A percentile compares a stretch with the other conserved stretches of the same genome.
These are phyloP conservation scores for Metarhizium rileyi DNA, from an alignment of 2,329 filamentous ascomycete species.

Conservation along the genomic window DNA sequence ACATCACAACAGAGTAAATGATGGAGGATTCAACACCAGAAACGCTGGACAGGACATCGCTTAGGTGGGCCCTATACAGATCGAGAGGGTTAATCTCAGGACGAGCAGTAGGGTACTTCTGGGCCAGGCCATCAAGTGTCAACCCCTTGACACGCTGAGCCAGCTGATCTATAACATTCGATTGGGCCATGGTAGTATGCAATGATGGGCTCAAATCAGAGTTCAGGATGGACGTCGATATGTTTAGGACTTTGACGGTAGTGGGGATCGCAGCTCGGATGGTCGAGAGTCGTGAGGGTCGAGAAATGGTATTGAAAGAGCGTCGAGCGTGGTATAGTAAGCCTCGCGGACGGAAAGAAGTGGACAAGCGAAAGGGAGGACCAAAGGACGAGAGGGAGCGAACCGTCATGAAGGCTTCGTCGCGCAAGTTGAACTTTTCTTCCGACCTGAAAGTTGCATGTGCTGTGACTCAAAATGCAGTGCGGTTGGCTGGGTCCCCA, in stretches of 20 bases:
- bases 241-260: not conserved
- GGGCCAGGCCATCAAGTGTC: conserved; percentile 3
- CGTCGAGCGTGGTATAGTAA: conserved; percentile 2
- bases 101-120: conserved; percentile 43
- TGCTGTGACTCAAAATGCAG: conserved; percentile 6
- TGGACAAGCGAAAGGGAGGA: not conserved
- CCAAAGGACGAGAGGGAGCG: not conserved
- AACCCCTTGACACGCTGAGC: conserved; percentile 8
- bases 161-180: conserved; percentile 5
- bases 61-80: conserved; percentile 69
- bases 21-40: conserved; percentile 61
- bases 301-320: not conserved
- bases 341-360: conserved; percentile 1
- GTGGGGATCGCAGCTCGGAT: not conserved
- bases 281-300: conserved; percentile 1
- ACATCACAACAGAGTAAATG: conserved; percentile 67
- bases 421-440: not conserved
- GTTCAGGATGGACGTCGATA: not conserved
- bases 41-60: conserved; percentile 55
- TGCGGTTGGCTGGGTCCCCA: conserved; percentile 2
- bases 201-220: not conserved
- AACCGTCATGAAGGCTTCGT: conserved; percentile 5
- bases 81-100: conserved; percentile 68
- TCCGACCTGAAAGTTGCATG: conserved; percentile 1
- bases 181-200: conserved; percentile 1